Evolutionary conservation across 495 filamentous ascomycete species (phyloP).

Genomic region (Melanomma pulvis-pyrius): DNA sequence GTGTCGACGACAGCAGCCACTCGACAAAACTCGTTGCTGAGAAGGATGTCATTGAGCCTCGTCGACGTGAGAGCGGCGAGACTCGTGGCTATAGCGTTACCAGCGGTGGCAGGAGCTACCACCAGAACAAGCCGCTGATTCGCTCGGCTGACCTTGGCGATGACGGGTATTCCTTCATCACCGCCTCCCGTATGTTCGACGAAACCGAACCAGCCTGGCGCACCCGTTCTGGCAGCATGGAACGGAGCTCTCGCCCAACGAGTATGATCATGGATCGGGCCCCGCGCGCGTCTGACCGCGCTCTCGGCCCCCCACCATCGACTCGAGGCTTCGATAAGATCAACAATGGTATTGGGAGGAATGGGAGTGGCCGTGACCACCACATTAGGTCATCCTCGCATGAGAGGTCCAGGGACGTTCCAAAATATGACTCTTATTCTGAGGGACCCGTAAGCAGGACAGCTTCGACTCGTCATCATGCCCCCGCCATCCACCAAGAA

Average conservation of each 20-base stretch:
- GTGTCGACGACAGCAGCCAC: constrained; percentile 41
- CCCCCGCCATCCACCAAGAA: constrained; percentile 39
- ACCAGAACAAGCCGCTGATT: constrained; percentile 33
- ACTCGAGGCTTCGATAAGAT: constrained; percentile 48
- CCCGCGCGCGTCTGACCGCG: constrained; percentile 31
- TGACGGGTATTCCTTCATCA: constrained; percentile 47
- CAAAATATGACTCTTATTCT: constrained; percentile 35
- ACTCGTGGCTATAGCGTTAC: constrained; percentile 24
- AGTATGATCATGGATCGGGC: constrained; percentile 40
- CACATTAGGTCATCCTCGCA: constrained; percentile 27
- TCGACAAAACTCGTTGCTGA: constrained; percentile 33
- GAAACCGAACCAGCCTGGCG: constrained; percentile 49
- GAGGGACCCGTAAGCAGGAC: constrained; percentile 39
- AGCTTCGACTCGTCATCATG: constrained; percentile 32
- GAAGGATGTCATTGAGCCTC: constrained; percentile 28
- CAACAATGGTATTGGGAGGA: constrained; percentile 36
- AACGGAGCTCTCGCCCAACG: constrained; percentile 42
- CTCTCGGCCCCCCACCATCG: constrained; percentile 45
- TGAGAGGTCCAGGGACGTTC: constrained; percentile 28
- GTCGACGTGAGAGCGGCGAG: constrained; percentile 33
- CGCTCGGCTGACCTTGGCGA: constrained; percentile 37
- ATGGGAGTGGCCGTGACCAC: constrained; percentile 38
- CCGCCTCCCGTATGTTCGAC: constrained; percentile 46
- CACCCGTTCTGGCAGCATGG: constrained; percentile 41
- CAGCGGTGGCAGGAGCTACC: constrained; percentile 38